Conservation (phyloP, 139 green algal species). For the Dunaliella sp. region DNA sequence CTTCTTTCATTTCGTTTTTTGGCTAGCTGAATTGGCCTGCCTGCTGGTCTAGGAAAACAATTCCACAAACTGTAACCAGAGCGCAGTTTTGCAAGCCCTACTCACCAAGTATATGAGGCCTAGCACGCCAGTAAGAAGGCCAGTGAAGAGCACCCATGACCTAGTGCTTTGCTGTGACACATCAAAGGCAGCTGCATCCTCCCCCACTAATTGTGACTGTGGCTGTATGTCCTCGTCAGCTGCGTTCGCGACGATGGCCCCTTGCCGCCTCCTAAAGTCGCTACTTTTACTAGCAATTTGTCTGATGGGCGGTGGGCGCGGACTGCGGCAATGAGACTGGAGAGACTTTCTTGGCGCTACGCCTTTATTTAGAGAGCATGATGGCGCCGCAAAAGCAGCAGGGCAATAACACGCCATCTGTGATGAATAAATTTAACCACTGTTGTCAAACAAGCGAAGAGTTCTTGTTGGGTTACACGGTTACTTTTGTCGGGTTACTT, state of each 20-base stretch:
- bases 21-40: not conserved
- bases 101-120: slow-evolving; percentile 76
- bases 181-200: slow-evolving; percentile 88
- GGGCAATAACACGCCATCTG: no score
- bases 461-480: no score
- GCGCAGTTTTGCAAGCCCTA: not conserved
- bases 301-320: no score
- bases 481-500: no score
- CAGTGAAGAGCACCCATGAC: slow-evolving; percentile 81
- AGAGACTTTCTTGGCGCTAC: not conserved
- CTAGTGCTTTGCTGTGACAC: slow-evolving; percentile 64
- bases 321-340: not conserved
- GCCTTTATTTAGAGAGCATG: not conserved
- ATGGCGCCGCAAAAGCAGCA: not conserved
- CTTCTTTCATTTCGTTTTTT: not conserved
- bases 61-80: not conserved
- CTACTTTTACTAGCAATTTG: not conserved
- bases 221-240: not conserved
- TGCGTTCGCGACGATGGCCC: not conserved
- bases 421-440: no score
- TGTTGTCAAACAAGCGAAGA: no score
- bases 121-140: slow-evolving; percentile 73
- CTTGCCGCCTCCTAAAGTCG: no score
- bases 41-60: not conserved
- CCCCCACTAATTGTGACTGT: slow-evolving; percentile 55